Percentiles rank a stretch among this genome's conserved stretches.
phyloP scores from a whole-genome alignment of 2,329 filamentous ascomycete species.

The Penicillium sp. region DNA sequence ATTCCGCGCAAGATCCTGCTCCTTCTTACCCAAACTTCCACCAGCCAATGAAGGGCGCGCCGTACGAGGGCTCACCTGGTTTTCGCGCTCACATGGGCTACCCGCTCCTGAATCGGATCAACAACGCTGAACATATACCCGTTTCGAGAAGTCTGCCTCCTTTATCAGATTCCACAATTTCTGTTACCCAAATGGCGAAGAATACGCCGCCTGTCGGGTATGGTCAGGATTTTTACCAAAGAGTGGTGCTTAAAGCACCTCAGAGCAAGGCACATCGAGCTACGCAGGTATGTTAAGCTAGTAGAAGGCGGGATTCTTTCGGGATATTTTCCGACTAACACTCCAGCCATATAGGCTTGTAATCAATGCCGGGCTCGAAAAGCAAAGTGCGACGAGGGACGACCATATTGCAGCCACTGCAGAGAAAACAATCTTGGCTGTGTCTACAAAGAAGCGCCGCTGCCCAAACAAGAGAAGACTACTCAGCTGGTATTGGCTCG shows the following conservation, averaged over 20 bases:
- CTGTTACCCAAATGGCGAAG: constrained; percentile 28
- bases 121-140: constrained; percentile 30
- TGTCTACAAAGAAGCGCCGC: constrained; percentile 86
- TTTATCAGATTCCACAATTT: constrained; percentile 23
- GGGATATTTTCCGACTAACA: not conserved
- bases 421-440: constrained; percentile 80
- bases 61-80: constrained; percentile 33
- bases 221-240: constrained; percentile 33
- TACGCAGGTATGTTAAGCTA: constrained; percentile 34
- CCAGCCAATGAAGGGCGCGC: constrained; percentile 32
- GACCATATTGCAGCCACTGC: constrained; percentile 78
- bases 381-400: constrained; percentile 85
- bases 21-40: no score
- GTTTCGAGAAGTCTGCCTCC: constrained; percentile 31
- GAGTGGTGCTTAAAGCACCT: constrained; percentile 30
- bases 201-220: constrained; percentile 29
- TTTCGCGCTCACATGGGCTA: constrained; percentile 35
- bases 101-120: constrained; percentile 29
- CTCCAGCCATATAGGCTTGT: constrained; percentile 70
- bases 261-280: constrained; percentile 42
- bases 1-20: constrained; percentile 25
- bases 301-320: not conserved
- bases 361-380: constrained; percentile 84
- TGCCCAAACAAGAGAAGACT: constrained; percentile 64
- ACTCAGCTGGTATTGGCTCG: constrained; percentile 38